These are phyloP conservation scores for Nannizziopsis barbatae DNA, from an alignment of 2,329 filamentous ascomycete genomes.

Conservation along the genomic window DNA sequence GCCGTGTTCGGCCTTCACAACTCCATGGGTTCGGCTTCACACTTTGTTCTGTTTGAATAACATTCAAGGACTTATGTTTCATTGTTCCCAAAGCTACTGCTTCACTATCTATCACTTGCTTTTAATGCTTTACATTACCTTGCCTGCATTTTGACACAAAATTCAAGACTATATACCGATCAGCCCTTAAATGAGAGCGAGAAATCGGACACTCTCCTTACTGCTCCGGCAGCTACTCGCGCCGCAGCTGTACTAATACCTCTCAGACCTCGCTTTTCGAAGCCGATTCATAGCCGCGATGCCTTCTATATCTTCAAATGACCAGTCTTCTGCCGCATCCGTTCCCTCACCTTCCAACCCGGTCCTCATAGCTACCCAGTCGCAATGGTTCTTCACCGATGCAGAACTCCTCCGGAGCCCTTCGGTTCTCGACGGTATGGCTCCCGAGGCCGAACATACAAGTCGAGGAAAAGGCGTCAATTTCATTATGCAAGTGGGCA, in stretches of 20 bases:
- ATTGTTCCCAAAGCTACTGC: too few relatives aligned
- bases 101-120: too few relatives aligned
- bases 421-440: slow-evolving; percentile 71
- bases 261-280: too few relatives aligned
- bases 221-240: too few relatives aligned
- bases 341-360: slow-evolving; percentile 34
- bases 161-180: too few relatives aligned
- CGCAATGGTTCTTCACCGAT: slow-evolving; percentile 82
- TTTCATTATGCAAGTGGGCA: slow-evolving; percentile 89
- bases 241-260: too few relatives aligned
- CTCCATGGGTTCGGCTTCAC: background rate
- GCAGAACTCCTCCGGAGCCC: slow-evolving; percentile 75
- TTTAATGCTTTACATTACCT: too few relatives aligned
- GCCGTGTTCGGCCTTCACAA: background rate
- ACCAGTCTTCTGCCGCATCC: slow-evolving; percentile 20
- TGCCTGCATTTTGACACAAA: too few relatives aligned
- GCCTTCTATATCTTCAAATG: slow-evolving; percentile 22
- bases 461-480: slow-evolving; percentile 84
- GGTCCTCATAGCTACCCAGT: slow-evolving; percentile 45
- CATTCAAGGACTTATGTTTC: too few relatives aligned
- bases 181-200: too few relatives aligned
- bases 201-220: background rate
- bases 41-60: too few relatives aligned
- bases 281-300: background rate
- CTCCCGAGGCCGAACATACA: slow-evolving; percentile 63